phyloP scores from a whole-genome alignment of 805 yeast genomes.

The Spathaspora gorwiae region DNA sequence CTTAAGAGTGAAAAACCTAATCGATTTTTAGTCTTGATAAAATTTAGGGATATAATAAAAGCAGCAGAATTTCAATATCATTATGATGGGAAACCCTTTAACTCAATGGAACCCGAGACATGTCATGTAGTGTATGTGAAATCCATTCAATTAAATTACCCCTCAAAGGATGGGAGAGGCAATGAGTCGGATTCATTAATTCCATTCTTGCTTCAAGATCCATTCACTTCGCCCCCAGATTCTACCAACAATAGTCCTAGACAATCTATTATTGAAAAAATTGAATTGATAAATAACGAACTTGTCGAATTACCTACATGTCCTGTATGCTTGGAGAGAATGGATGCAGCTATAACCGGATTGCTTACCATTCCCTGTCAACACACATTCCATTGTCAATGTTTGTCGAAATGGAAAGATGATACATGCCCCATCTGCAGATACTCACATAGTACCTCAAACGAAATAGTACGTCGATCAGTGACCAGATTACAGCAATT shows the following conservation, averaged over 20 bases:
- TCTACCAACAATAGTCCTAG: slow-evolving; percentile 2
- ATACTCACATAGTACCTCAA: slow-evolving; percentile 52
- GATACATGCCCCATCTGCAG: slow-evolving; percentile 90
- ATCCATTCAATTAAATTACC: slow-evolving; percentile 42
- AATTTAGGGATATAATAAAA: slow-evolving; percentile 52
- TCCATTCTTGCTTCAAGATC: slow-evolving; percentile 70
- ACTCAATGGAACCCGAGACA: slow-evolving; percentile 82
- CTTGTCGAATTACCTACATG: slow-evolving; percentile 76
- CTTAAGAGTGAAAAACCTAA: slow-evolving; percentile 61
- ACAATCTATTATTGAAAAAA: neutral
- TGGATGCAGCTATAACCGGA: slow-evolving; percentile 80
- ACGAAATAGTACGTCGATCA: slow-evolving; percentile 28
- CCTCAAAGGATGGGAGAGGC: slow-evolving; percentile 6
- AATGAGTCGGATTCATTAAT: slow-evolving; percentile 28
- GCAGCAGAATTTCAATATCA: slow-evolving; percentile 64
- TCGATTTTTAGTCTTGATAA: slow-evolving; percentile 72
- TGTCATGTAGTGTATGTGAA: slow-evolving; percentile 76
- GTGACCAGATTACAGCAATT: slow-evolving; percentile 31
- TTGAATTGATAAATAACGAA: neutral
- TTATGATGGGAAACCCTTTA: slow-evolving; percentile 72
- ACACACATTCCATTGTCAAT: slow-evolving; percentile 88
- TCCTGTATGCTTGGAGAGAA: slow-evolving; percentile 85
- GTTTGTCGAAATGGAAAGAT: slow-evolving; percentile 84
- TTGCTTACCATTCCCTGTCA: slow-evolving; percentile 85
- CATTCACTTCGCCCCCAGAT: slow-evolving; percentile 46